Evolutionary conservation across 129 eudicot genomes (phyloP).

Genomic region (Lactuca sativa): DNA sequence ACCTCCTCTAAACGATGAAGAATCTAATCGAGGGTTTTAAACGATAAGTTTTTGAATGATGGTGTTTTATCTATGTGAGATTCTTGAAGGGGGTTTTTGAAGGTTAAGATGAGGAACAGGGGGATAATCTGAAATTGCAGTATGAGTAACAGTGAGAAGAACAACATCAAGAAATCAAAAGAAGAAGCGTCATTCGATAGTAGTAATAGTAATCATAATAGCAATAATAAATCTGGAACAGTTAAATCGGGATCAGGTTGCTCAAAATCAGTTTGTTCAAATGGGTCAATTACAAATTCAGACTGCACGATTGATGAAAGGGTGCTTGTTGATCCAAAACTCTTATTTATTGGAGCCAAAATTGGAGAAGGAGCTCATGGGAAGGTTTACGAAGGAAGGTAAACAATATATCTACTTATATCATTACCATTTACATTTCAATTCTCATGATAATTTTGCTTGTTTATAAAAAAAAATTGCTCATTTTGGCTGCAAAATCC

Average conservation of each 20-base stretch:
- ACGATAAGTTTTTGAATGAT: conserved; percentile 11
- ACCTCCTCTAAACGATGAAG: conserved; percentile 4
- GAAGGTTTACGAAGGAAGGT: conserved; percentile 96
- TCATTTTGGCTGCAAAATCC: conserved; percentile 1
- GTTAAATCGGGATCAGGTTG: conserved; percentile 45
- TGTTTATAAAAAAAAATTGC: neutral
- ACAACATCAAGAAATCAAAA: conserved; percentile 27
- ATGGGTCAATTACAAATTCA: conserved; percentile 49
- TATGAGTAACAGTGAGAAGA: conserved; percentile 76
- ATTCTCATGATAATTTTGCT: neutral
- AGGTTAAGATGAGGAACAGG: conserved; percentile 53
- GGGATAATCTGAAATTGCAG: conserved; percentile 55
- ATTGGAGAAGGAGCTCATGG: conserved; percentile 98
- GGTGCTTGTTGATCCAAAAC: conserved; percentile 78
- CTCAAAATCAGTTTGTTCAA: conserved; percentile 42
- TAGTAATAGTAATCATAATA: conserved; percentile 10
- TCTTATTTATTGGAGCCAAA: conserved; percentile 74
- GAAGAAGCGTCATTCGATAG: conserved; percentile 43
- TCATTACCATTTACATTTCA: conserved; percentile 9
- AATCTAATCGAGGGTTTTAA: conserved; percentile 15
- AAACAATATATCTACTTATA: conserved; percentile 10
- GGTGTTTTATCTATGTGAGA: conserved; percentile 18
- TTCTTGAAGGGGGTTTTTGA: conserved; percentile 27
- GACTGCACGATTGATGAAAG: conserved; percentile 65
- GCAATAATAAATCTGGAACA: conserved; percentile 28